Conservation (phyloP, 2,329 filamentous ascomycete species). For the Fusarium dimerum region DNA sequence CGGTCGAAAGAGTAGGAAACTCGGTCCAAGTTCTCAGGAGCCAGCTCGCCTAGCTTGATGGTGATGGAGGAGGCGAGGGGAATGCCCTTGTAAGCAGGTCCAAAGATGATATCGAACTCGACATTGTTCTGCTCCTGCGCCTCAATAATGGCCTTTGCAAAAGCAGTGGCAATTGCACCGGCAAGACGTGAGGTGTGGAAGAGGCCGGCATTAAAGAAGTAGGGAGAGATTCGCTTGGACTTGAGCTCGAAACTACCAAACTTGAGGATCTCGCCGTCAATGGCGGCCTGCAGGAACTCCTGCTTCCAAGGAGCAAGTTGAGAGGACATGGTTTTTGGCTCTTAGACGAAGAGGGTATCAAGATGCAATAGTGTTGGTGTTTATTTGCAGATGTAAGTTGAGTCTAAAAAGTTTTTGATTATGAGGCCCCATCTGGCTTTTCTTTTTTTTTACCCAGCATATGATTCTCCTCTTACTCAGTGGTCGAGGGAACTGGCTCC, state of each 20-base stretch:
- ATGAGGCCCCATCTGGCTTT: not conserved
- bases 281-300: slow-evolving; percentile 69
- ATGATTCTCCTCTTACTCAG: too few species aligned
- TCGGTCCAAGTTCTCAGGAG: slow-evolving; percentile 64
- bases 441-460: too few species aligned
- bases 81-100: slow-evolving; percentile 95
- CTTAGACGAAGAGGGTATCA: not conserved
- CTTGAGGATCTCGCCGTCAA: slow-evolving; percentile 70
- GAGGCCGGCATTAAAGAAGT: slow-evolving; percentile 96
- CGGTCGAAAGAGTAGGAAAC: slow-evolving; percentile 90
- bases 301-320: slow-evolving; percentile 66
- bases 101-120: slow-evolving; percentile 85
- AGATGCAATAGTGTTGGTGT: not conserved
- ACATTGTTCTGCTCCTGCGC: slow-evolving; percentile 45
- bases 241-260: slow-evolving; percentile 90
- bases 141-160: slow-evolving; percentile 66
- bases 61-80: slow-evolving; percentile 79
- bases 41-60: slow-evolving; percentile 72
- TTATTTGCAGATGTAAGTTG: not conserved
- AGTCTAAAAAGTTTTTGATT: not conserved
- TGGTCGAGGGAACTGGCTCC: too few species aligned
- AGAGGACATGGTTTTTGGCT: slow-evolving; percentile 39
- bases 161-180: slow-evolving; percentile 76
- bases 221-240: slow-evolving; percentile 86
- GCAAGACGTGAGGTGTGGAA: slow-evolving; percentile 83